These are phyloP conservation scores for Penicillium waksmanii DNA, from an alignment of 495 filamentous ascomycete genomes.

Conservation along the genomic window DNA sequence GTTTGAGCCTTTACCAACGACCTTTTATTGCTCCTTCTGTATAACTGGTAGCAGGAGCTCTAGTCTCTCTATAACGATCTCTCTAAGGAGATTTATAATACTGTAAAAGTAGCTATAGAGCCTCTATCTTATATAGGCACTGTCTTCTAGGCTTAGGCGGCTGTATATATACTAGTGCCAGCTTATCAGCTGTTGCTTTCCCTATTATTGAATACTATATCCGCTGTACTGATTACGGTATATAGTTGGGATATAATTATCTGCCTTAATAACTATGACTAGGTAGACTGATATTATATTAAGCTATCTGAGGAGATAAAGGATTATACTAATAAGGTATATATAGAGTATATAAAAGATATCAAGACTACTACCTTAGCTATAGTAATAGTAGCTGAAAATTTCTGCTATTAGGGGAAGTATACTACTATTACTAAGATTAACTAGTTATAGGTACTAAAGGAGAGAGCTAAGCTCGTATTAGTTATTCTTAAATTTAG, in stretches of 20 bases:
- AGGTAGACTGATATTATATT: not conserved
- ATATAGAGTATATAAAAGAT: not conserved
- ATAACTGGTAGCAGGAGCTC: not conserved
- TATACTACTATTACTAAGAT: not conserved
- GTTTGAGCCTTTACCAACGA: not conserved
- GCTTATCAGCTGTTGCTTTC: no score
- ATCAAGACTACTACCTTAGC: not conserved
- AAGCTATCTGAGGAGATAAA: not conserved
- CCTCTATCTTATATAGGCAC: no score
- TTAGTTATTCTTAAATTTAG: constrained; percentile 5
- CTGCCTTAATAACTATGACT: not conserved
- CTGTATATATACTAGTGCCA: no score
- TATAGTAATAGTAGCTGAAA: not conserved
- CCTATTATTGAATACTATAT: not conserved
- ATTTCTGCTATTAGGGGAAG: not conserved
- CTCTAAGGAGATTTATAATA: no score
- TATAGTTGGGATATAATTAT: not conserved
- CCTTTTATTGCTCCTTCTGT: not conserved
- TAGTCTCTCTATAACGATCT: no score
- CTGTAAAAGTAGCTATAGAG: no score
- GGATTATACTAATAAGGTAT: not conserved
- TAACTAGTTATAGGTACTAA: not conserved
- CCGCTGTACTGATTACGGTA: not conserved
- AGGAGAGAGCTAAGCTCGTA: not conserved
- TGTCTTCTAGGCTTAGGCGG: no score